A percentile compares a stretch with the other conserved stretches of the same genome.
phyloP scores from a whole-genome alignment of 2,329 filamentous ascomycete species.

The Onygenales sp. region DNA sequence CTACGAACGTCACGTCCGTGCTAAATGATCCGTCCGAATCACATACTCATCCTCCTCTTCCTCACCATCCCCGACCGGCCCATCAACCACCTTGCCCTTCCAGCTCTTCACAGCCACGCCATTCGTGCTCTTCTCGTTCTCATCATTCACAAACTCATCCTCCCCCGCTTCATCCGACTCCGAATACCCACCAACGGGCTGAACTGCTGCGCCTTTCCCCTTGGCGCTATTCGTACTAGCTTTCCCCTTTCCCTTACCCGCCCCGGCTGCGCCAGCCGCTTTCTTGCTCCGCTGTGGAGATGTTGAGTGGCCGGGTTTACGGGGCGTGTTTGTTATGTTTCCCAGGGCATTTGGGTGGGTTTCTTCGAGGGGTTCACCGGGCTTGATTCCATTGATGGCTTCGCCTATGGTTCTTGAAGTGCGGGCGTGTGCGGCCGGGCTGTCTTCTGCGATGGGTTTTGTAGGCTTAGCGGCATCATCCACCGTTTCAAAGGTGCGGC shows the following conservation, averaged over 20 bases:
- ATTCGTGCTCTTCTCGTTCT: neutral
- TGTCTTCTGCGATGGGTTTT: neutral
- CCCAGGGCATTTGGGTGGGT: slow-evolving; percentile 18
- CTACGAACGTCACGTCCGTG: neutral
- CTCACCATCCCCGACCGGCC: slow-evolving; percentile 11
- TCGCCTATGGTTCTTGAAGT: slow-evolving; percentile 27
- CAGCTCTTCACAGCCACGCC: neutral
- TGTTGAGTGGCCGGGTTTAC: neutral
- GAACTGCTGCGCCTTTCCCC: neutral
- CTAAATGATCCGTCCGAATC: slow-evolving; percentile 29
- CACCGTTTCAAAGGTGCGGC: slow-evolving; percentile 66
- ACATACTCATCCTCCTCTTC: slow-evolving; percentile 30
- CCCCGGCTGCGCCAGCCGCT: slow-evolving; percentile 13
- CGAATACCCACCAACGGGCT: slow-evolving; percentile 10
- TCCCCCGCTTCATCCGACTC: slow-evolving; percentile 22
- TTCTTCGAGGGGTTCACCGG: slow-evolving; percentile 15
- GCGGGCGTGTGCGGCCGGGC: slow-evolving; percentile 4
- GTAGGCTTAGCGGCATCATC: slow-evolving; percentile 34
- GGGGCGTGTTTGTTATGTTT: neutral
- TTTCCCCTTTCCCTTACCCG: slow-evolving; percentile 28
- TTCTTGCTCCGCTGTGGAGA: neutral
- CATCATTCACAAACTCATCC: slow-evolving; percentile 26
- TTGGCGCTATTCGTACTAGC: neutral
- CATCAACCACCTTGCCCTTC: slow-evolving; percentile 26
- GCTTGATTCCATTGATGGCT: slow-evolving; percentile 26